Evolutionary conservation across 1,284 basidiomycete species (phyloP).

Genomic region (Ustilago shanxiensis): DNA sequence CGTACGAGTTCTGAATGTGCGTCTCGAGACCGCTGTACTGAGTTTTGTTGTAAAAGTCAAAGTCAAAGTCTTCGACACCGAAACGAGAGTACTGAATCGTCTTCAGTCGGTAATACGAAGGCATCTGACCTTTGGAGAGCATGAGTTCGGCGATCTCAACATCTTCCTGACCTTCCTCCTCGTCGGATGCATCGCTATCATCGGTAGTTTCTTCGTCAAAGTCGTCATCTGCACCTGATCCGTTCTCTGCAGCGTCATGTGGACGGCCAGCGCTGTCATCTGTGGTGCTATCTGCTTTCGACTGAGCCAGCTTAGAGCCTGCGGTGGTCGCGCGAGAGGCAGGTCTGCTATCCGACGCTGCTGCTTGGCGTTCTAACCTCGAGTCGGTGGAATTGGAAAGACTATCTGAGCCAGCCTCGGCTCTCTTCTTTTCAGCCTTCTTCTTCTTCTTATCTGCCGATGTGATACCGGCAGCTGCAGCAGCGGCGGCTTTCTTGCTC

Average conservation of each 20-base stretch:
- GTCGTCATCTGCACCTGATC: not conserved
- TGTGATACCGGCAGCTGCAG: slow-evolving; percentile 32
- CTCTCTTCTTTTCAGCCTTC: slow-evolving; percentile 37
- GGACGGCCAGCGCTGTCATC: slow-evolving; percentile 1
- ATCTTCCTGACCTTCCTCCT: slow-evolving; percentile 52
- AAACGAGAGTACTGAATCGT: slow-evolving; percentile 99
- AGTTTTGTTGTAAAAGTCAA: slow-evolving; percentile 77
- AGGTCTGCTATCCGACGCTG: slow-evolving; percentile 4
- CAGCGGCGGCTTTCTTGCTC: slow-evolving; percentile 60
- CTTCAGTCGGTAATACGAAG: slow-evolving; percentile 87
- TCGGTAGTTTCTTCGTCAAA: slow-evolving; percentile 26
- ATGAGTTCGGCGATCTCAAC: slow-evolving; percentile 42
- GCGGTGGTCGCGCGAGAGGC: slow-evolving; percentile 1
- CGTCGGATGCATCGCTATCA: slow-evolving; percentile 42
- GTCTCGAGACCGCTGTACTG: slow-evolving; percentile 92
- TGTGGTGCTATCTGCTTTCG: slow-evolving; percentile 13
- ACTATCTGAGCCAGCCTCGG: slow-evolving; percentile 32
- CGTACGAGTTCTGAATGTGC: slow-evolving; percentile 97
- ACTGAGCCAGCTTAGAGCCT: slow-evolving; percentile 11
- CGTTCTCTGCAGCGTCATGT: slow-evolving; percentile 2
- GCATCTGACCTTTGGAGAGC: slow-evolving; percentile 73
- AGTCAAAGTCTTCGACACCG: slow-evolving; percentile 99
- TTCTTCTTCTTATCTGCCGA: slow-evolving; percentile 47
- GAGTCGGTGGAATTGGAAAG: slow-evolving; percentile 26
- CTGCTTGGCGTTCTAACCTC: slow-evolving; percentile 11